These are phyloP conservation scores for Ceratobasidium sp. DNA, from an alignment of 1,284 basidiomycete genomes.

Conservation along the genomic window DNA sequence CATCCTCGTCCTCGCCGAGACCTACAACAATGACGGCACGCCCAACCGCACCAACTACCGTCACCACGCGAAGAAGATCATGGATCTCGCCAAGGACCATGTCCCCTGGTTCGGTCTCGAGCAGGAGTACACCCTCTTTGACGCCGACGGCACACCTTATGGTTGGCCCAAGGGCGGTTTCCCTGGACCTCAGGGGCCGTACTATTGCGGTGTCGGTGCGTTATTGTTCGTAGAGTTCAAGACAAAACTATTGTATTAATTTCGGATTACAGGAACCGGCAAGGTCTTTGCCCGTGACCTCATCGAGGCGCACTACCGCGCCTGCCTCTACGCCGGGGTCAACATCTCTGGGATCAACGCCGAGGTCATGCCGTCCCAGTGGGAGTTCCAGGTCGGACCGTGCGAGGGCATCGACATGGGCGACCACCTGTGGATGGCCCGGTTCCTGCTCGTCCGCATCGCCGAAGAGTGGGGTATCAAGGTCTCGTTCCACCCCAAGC, in stretches of 20 bases:
- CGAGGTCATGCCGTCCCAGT: constrained; percentile 99
- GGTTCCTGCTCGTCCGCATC: constrained; percentile 90
- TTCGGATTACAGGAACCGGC: constrained; percentile 78
- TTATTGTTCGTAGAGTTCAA: constrained; percentile 45
- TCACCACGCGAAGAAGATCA: constrained; percentile 88
- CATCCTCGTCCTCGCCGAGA: constrained; percentile 96
- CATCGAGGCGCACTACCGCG: constrained; percentile 98
- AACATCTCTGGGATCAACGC: constrained; percentile 99
- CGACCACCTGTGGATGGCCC: constrained; percentile 97
- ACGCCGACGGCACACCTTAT: constrained; percentile 86
- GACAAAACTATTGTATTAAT: constrained; percentile 10
- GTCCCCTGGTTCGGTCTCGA: constrained; percentile 98
- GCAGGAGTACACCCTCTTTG: constrained; percentile 99
- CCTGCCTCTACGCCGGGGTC: constrained; percentile 95
- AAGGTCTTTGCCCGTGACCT: constrained; percentile 99
- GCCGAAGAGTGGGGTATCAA: constrained; percentile 99
- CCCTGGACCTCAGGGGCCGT: constrained; percentile 99
- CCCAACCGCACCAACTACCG: constrained; percentile 98
- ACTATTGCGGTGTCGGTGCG: constrained; percentile 99
- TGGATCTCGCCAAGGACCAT: constrained; percentile 86
- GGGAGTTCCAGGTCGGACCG: constrained; percentile 99
- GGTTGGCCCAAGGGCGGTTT: constrained; percentile 99
- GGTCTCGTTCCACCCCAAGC: constrained; percentile 99
- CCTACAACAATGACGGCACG: constrained; percentile 99
- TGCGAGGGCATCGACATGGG: constrained; percentile 98